Evolutionary conservation across 306 rosid species (phyloP).

Genomic region (Casuarina cunninghamiana): DNA sequence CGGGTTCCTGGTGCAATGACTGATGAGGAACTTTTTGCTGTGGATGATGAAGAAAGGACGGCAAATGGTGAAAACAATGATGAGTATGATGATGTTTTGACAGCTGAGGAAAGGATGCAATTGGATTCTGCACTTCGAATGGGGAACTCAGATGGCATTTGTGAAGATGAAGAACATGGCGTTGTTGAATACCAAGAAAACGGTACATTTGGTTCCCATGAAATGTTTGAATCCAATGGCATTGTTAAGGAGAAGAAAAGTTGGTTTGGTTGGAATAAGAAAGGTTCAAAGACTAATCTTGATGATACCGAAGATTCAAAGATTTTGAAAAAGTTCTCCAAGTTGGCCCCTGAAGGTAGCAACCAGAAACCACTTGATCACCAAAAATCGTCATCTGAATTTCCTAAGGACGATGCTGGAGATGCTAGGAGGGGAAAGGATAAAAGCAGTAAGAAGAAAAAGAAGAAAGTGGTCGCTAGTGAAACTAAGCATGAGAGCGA

Average conservation of each 20-base stretch:
- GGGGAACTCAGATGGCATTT: constrained; percentile 70
- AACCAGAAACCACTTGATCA: constrained; percentile 64
- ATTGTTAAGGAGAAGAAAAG: constrained; percentile 83
- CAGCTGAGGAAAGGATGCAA: constrained; percentile 94
- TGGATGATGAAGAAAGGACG: constrained; percentile 77
- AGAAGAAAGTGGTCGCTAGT: constrained; percentile 65
- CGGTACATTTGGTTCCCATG: constrained; percentile 54
- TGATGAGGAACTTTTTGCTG: constrained; percentile 95
- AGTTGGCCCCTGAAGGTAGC: constrained; percentile 73
- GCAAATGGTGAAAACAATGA: constrained; percentile 77
- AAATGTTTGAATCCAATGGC: constrained; percentile 72
- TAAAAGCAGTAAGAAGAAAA: constrained; percentile 73
- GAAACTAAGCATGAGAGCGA: constrained; percentile 91
- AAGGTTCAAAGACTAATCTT: constrained; percentile 51
- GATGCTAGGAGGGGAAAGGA: constrained; percentile 87
- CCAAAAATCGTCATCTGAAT: constrained; percentile 67
- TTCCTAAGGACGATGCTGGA: constrained; percentile 56
- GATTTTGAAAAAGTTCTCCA: constrained; percentile 65
- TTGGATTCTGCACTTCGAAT: constrained; percentile 86
- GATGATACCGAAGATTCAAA: constrained; percentile 80
- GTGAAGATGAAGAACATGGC: constrained; percentile 80
- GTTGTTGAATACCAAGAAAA: constrained; percentile 63
- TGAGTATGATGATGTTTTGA: constrained; percentile 88
- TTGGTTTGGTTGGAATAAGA: constrained; percentile 99
- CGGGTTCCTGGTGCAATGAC: constrained; percentile 99